Evolutionary conservation across 192 early-diverging fungal species (phyloP), one percentile per base, ranked within the genome.

Genomic region (Backusella tarrabulga): DNA sequence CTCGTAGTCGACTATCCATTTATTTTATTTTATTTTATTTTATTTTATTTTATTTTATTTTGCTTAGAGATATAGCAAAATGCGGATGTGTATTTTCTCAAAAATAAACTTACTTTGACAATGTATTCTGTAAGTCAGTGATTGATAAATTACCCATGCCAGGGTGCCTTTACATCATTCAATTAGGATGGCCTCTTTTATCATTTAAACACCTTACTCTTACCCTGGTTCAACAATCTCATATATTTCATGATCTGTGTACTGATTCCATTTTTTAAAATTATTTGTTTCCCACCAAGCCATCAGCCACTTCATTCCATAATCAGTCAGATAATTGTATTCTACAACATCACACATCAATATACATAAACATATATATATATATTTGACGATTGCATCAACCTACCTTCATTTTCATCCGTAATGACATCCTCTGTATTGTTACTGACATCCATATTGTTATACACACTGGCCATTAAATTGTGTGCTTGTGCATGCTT

Each of bases 281-380:
- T 90, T 91, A 32, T 83, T 87, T 34, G 93, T 91, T 41, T 84
- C 74, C 66, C 91, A 83, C 93, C 93, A 95, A 21, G 85, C 84
- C 44, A 85, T 88, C 34, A 92, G 80, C 84, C 88, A 95, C 8
- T 79, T 74, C 34, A 79, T 76, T 60, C 90, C 90, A 81, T 88
- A 95, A 74, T 95, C 93, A 8, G 85, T 68, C 5, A 90, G 70
- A 75, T 90, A 88, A 67, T 95, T 90, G 3, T 76, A 70, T 19
- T 87, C 85, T 85, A 41, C 46, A 74, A 56, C 5, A n/a, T 6
- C 19, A 50, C 19, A 6, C 17, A 21, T 44, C 14, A 44, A 14
- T 50, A 23, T 29, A 72, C 29, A 19, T 71, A 12, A 44, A 14
- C 15, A 44, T 14, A 17, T 44, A 14, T 17, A 44, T 9, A 3